Conservation (phyloP, 2,329 filamentous ascomycete species). For the Colletotrichum theobromicola region DNA sequence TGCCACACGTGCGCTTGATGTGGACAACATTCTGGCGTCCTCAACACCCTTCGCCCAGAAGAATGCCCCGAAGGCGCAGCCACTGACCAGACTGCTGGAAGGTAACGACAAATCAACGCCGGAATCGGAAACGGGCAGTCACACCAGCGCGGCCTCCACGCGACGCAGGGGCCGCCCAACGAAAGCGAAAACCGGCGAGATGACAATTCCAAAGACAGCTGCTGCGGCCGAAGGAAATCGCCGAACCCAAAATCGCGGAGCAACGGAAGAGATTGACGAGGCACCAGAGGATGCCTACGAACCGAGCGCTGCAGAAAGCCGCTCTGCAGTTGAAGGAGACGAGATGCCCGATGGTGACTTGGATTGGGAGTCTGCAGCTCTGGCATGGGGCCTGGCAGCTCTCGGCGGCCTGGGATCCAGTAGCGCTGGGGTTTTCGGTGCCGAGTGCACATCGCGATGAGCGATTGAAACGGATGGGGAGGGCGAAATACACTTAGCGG, state of each 20-base stretch:
- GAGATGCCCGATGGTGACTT: constrained; percentile 41
- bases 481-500: not conserved
- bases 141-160: not conserved
- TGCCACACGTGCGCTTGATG: constrained; percentile 56
- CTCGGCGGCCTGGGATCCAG: constrained; percentile 50
- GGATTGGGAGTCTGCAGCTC: constrained; percentile 52
- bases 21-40: constrained; percentile 50
- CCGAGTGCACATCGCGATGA: constrained; percentile 48
- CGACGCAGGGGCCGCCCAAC: constrained; percentile 1
- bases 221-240: constrained; percentile 17
- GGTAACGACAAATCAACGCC: not conserved
- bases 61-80: not conserved
- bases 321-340: constrained; percentile 43
- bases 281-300: constrained; percentile 40
- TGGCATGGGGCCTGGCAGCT: constrained; percentile 50
- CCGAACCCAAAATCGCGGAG: constrained; percentile 30
- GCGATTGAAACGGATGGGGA: not conserved
- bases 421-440: constrained; percentile 51
- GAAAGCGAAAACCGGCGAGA: not conserved
- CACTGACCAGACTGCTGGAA: not conserved
- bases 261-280: constrained; percentile 27
- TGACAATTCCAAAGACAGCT: not conserved
- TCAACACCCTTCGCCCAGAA: constrained; percentile 35
- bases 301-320: constrained; percentile 36
- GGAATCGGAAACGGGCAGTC: not conserved